Evolutionary conservation across 1,284 basidiomycete genomes (phyloP).

Genomic region (Apiotrichum porosum): DNA sequence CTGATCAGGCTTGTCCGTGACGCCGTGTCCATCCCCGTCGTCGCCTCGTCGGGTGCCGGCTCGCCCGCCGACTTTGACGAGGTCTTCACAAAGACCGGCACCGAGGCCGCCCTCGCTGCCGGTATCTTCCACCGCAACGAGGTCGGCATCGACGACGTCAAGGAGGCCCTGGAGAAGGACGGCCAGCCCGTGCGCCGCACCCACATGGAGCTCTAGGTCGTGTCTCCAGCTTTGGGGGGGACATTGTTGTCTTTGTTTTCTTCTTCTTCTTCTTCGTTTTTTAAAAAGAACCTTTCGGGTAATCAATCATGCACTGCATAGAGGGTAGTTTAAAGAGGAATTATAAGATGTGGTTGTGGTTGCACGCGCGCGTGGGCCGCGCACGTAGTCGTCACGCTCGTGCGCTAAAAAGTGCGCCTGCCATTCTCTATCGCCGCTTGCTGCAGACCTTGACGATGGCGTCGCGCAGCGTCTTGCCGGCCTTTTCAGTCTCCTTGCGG

Average conservation of each 20-base stretch:
- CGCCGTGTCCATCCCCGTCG: slow-evolving; percentile 81
- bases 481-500: slow-evolving; percentile 88
- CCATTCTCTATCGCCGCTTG: neutral
- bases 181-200: slow-evolving; percentile 50
- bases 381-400: no score
- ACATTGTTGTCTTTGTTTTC: neutral
- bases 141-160: slow-evolving; percentile 66
- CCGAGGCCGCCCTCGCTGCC: slow-evolving; percentile 91
- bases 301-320: neutral
- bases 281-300: neutral
- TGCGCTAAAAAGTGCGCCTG: no score
- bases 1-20: slow-evolving; percentile 71
- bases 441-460: slow-evolving; percentile 64
- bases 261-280: no score
- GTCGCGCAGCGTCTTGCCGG: slow-evolving; percentile 67
- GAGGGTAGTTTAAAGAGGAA: neutral
- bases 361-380: no score
- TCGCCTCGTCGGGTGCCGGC: slow-evolving; percentile 93
- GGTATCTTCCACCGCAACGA: slow-evolving; percentile 95
- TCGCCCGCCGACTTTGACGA: slow-evolving; percentile 74
- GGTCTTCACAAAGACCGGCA: slow-evolving; percentile 71
- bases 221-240: neutral
- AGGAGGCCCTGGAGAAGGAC: slow-evolving; percentile 55
- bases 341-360: neutral
- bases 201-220: slow-evolving; percentile 8